Base-by-base conservation (phyloP, 2,329 filamentous ascomycete species). In the Dothiorella sarmentorum region DNA sequence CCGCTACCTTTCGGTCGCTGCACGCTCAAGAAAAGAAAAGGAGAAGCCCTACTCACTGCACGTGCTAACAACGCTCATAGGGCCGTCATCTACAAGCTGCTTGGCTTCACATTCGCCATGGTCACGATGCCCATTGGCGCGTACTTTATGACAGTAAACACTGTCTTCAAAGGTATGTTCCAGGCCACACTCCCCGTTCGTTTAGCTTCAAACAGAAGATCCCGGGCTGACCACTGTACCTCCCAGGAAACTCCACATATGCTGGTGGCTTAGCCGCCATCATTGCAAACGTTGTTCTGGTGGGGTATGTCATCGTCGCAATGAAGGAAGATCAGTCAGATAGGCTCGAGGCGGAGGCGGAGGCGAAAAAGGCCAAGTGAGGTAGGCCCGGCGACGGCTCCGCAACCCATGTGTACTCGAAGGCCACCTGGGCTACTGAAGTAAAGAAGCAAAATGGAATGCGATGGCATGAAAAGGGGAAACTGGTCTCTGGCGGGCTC, bases 61-160 rank as follows among this genome's bases (percentile, higher is more conserved):
- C 31, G 31, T 40, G 52, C 24, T 31, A 40, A n/a, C 55, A 15
- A n/a, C 18, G 6, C 55, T 5, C 10, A 18, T 53, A 91, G 91
- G 59, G 81, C 88, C 69, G 91, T 97, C 64, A 94, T 99, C 63
- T 77, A 87, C 69, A 99, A 97, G 77, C 85, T 99, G 18, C 81
- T 97, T 15, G 86, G 83, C 63, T 97, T 97, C 76, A 96, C 92
- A 0, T 78, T 92, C 37, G 92, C 91, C 70, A 97, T 99, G 93
- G 82, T 97, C 61, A 82, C 88, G 15, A 75, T 89, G 18, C 94
- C 94, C 13, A 90, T 99, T 65, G 87, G 90, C 38, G 91, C 89
- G 40, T 99, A 97, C 75, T 99, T 95, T 72, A 68, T 89, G 44
- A 89, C 89, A 0, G 81, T 96, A 26, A 83, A 92, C 68, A 82